Percentiles rank a stretch among this genome's conserved stretches.
Conservation (phyloP, 169 alveolate genomes). For the Neospora caninum region DNA sequence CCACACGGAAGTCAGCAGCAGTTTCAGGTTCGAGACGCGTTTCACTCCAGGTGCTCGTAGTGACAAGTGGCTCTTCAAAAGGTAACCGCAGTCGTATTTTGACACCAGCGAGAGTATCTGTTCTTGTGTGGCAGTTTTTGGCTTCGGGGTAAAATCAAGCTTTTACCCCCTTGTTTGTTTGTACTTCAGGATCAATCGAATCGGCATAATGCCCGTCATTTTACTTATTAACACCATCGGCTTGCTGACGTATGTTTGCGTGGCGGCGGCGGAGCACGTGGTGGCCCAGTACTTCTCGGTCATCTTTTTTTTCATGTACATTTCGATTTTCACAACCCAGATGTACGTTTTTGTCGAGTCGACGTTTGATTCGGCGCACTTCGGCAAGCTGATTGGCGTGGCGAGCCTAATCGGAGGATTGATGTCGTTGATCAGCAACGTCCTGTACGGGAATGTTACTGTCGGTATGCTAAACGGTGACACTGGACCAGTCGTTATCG, state of each 20-base stretch:
- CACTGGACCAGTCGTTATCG: background rate
- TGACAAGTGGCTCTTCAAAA: too few species aligned
- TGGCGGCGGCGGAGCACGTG: constrained; percentile 25
- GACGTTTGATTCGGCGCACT: constrained; percentile 50
- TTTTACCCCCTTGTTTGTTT: background rate
- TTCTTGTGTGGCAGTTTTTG: background rate
- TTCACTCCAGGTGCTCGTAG: too few species aligned
- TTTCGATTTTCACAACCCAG: constrained; percentile 53
- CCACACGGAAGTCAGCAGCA: constrained; percentile 3
- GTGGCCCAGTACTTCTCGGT: constrained; percentile 43
- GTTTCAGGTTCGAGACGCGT: background rate
- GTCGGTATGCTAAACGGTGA: constrained; percentile 30
- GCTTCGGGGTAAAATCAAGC: background rate
- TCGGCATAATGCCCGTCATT: constrained; percentile 65
- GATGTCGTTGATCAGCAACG: background rate
- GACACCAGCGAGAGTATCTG: too few species aligned
- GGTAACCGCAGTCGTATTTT: too few species aligned
- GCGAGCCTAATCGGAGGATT: constrained; percentile 58
- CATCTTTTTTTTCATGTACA: constrained; percentile 35
- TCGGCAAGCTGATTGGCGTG: constrained; percentile 62
- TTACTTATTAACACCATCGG: constrained; percentile 66
- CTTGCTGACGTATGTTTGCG: constrained; percentile 69
- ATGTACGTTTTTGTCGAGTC: constrained; percentile 39
- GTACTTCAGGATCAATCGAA: constrained; percentile 17
- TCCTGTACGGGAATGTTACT: constrained; percentile 41